Conservation (phyloP, 306 rosid genomes). For the Ormosia emarginata region DNA sequence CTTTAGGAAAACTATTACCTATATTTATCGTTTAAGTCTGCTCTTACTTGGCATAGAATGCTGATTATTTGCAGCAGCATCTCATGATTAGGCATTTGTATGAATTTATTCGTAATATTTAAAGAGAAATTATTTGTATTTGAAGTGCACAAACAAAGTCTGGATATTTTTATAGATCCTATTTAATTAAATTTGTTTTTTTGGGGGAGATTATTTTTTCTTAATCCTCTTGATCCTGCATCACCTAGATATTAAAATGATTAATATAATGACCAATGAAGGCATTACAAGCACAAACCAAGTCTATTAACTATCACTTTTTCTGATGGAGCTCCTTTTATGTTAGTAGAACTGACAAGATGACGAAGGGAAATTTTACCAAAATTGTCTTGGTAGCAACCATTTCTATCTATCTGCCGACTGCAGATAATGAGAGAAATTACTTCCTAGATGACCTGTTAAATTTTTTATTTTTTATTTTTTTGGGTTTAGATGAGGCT, state of each 20-base stretch:
- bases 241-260: neutral
- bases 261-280: slow-evolving; percentile 16
- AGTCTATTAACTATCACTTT: neutral
- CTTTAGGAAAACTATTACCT: neutral
- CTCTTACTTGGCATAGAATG: neutral
- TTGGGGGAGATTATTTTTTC: neutral
- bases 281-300: neutral
- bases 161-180: neutral
- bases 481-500: slow-evolving; percentile 49
- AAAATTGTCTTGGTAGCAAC: slow-evolving; percentile 5
- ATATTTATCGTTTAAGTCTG: neutral
- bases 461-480: slow-evolving; percentile 2
- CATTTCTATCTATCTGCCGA: neutral
- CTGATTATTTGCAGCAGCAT: neutral
- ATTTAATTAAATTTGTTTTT: neutral
- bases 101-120: neutral
- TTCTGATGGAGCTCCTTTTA: neutral
- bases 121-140: neutral
- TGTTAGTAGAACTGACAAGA: slow-evolving; percentile 1
- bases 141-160: neutral
- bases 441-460: slow-evolving; percentile 4
- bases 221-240: neutral
- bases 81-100: neutral
- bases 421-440: neutral
- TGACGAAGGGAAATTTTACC: neutral